A percentile compares a stretch with the other conserved stretches of the same genome.
These are phyloP conservation scores for Microcyclospora pomicola DNA, from an alignment of 2,329 filamentous ascomycete species.

Conservation along the genomic window DNA sequence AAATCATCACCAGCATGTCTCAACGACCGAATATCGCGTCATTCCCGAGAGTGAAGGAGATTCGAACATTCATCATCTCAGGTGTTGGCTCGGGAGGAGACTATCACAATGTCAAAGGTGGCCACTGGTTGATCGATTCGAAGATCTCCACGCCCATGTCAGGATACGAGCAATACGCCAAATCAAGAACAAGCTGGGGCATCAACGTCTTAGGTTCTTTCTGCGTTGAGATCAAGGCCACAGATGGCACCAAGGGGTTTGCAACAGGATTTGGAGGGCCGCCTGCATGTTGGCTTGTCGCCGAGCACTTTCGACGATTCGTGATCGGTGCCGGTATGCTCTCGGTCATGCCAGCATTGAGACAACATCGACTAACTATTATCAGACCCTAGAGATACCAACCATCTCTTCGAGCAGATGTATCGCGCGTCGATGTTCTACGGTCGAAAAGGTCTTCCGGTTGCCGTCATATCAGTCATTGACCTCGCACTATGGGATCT, in stretches of 20 bases:
- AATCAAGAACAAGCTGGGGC: conserved; percentile 81
- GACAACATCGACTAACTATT: conserved; percentile 6
- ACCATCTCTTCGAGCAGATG: conserved; percentile 91
- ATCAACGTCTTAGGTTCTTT: conserved; percentile 93
- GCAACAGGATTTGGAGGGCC: conserved; percentile 90
- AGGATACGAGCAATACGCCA: conserved; percentile 73
- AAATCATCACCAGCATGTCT: not conserved
- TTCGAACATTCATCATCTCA: conserved; percentile 59
- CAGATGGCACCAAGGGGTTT: conserved; percentile 84
- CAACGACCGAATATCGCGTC: conserved; percentile 28
- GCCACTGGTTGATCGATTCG: conserved; percentile 72
- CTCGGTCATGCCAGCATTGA: not conserved
- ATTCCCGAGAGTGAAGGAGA: conserved; percentile 63
- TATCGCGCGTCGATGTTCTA: conserved; percentile 95
- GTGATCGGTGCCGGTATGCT: conserved; percentile 55
- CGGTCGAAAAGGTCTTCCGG: conserved; percentile 77
- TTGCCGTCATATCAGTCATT: conserved; percentile 87
- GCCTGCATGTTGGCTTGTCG: conserved; percentile 84
- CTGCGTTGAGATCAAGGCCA: conserved; percentile 76
- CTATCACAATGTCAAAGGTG: conserved; percentile 78
- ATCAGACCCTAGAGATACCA: conserved; percentile 73
- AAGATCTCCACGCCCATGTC: conserved; percentile 90
- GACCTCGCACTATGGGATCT: conserved; percentile 90
- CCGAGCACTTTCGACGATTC: conserved; percentile 89
- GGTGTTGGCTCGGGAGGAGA: conserved; percentile 55